Percentiles rank a stretch among this genome's conserved stretches.
These are phyloP conservation scores for Coniochaeta prunicola DNA, from an alignment of 2,329 filamentous ascomycete species.

Conservation along the genomic window DNA sequence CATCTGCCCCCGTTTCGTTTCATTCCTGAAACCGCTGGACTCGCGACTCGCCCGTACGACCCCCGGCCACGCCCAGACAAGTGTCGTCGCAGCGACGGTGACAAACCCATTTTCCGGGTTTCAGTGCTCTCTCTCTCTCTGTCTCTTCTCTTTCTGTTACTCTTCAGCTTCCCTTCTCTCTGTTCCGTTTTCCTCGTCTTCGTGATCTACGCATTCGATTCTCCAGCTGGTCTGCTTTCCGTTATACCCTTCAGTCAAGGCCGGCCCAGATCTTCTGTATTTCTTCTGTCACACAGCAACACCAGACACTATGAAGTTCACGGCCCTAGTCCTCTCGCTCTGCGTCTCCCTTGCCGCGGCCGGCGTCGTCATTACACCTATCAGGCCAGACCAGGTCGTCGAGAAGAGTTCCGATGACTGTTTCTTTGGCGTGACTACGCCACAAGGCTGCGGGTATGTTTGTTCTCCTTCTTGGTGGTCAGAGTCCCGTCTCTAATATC, in stretches of 20 bases:
- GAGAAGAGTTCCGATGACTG: constrained; percentile 40
- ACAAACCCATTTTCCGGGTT: background rate
- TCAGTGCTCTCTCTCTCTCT: background rate
- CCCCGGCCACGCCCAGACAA: constrained; percentile 1
- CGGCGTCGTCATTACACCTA: constrained; percentile 48
- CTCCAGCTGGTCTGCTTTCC: constrained; percentile 1
- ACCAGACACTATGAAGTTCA: constrained; percentile 28
- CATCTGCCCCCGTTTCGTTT: background rate
- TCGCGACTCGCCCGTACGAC: background rate
- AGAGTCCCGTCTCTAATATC: background rate
- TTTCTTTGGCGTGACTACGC: constrained; percentile 48
- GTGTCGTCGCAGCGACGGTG: background rate
- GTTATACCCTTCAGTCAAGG: background rate
- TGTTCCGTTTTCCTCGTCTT: background rate
- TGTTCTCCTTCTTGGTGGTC: background rate
- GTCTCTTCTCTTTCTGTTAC: background rate
- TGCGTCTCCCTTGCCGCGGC: constrained; percentile 40
- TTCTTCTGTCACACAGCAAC: background rate
- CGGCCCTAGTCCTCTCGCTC: constrained; percentile 31
- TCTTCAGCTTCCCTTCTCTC: background rate
- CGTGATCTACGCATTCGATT: background rate
- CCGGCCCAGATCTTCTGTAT: background rate
- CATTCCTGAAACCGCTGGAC: background rate
- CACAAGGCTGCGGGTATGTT: constrained; percentile 47
- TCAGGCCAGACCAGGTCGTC: constrained; percentile 44